These are phyloP conservation scores for Nepenthes alata DNA, from an alignment of 179 eudicot species.

Conservation along the genomic window DNA sequence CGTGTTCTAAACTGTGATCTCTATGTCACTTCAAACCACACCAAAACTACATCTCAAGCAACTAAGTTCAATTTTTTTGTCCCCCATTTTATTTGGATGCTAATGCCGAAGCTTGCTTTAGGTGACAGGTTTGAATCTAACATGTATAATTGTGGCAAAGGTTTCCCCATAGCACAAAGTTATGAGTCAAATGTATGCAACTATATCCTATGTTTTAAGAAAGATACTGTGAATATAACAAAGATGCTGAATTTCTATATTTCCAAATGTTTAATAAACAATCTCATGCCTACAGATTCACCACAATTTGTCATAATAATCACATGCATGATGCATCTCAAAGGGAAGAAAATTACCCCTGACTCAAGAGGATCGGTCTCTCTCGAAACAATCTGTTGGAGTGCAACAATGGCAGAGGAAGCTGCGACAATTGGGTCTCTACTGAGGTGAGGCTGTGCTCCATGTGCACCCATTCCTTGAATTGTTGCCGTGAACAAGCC, in stretches of 20 bases:
- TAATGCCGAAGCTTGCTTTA: too few relatives aligned
- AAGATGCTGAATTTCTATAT: not conserved
- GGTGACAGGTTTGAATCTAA: not conserved
- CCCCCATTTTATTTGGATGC: not conserved
- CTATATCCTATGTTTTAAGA: too few relatives aligned
- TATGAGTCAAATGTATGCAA: too few relatives aligned
- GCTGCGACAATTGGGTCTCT: conserved; percentile 56
- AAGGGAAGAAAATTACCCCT: conserved; percentile 19
- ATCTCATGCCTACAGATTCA: not conserved
- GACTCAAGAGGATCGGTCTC: conserved; percentile 57
- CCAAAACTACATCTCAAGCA: not conserved
- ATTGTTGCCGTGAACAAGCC: conserved; percentile 34
- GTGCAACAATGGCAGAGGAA: conserved; percentile 41
- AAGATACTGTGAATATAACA: too few relatives aligned
- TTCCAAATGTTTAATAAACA: not conserved
- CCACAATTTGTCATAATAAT: too few relatives aligned
- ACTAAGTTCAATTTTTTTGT: not conserved
- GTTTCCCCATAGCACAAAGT: too few relatives aligned
- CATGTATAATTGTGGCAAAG: not conserved
- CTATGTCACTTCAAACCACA: too few relatives aligned
- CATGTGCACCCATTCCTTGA: conserved; percentile 54
- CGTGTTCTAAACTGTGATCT: too few relatives aligned
- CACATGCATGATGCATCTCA: too few relatives aligned
- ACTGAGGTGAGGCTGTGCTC: conserved; percentile 51
- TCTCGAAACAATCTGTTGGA: conserved; percentile 64